Evolutionary conservation across 352 stramenopile genomes (phyloP).

Genomic region (Pythium monospermum): DNA sequence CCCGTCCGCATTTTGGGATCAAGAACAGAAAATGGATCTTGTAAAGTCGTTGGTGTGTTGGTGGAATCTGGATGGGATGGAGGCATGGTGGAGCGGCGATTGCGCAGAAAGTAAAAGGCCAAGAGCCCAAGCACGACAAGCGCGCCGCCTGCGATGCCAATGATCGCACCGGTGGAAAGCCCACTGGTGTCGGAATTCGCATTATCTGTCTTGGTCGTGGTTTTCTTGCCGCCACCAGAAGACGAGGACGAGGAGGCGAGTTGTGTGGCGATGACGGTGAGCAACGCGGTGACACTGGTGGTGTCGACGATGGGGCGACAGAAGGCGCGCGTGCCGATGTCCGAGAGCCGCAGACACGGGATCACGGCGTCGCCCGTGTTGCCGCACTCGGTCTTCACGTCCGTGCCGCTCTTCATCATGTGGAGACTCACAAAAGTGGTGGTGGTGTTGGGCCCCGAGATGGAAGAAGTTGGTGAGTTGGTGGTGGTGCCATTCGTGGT

Average conservation of each 20-base stretch:
- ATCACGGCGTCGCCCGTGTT: conserved; percentile 36
- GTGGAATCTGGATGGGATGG: neutral
- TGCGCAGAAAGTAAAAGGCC: conserved; percentile 14
- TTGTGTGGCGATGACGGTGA: conserved; percentile 15
- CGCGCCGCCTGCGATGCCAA: conserved; percentile 14
- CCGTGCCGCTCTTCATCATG: conserved; percentile 26
- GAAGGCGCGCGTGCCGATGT: conserved; percentile 14
- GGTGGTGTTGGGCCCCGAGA: too few species aligned
- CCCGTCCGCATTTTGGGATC: conserved; percentile 6
- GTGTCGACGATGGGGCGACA: conserved; percentile 34
- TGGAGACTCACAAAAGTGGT: conserved; percentile 35
- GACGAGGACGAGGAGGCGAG: conserved; percentile 8
- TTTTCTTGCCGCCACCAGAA: neutral
- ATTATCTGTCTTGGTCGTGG: conserved; percentile 9
- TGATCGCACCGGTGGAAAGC: conserved; percentile 18
- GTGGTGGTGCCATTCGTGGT: neutral
- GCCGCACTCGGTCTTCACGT: conserved; percentile 11
- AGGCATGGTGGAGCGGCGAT: neutral
- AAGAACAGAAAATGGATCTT: too few species aligned
- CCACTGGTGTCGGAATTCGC: conserved; percentile 19
- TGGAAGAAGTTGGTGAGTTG: too few species aligned
- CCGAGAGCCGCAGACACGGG: conserved; percentile 30
- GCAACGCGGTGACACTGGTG: conserved; percentile 22
- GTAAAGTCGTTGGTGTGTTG: neutral
- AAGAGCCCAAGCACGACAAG: conserved; percentile 15